Evolutionary conservation across 306 rosid species (phyloP).

Genomic region (Glycine latifolia): DNA sequence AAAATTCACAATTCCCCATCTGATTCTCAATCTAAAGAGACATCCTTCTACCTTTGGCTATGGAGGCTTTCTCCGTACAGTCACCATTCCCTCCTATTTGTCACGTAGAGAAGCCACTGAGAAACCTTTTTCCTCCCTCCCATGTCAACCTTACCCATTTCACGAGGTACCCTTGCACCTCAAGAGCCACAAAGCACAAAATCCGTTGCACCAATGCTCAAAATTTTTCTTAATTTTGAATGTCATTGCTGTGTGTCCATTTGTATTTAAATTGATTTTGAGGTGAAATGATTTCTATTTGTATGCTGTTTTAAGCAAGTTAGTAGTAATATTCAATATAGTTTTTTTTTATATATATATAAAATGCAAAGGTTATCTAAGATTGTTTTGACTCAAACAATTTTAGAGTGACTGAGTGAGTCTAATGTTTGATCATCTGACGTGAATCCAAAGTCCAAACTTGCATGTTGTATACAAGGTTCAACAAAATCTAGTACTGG

Average conservation of each 20-base stretch:
- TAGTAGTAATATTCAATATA: no score
- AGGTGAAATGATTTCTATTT: neutral
- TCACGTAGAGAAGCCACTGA: slow-evolving; percentile 46
- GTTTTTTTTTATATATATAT: no score
- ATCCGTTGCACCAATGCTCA: slow-evolving; percentile 53
- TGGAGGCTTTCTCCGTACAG: slow-evolving; percentile 70
- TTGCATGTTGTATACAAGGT: slow-evolving; percentile 47
- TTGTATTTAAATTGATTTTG: neutral
- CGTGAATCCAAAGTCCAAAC: neutral
- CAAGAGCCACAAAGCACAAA: slow-evolving; percentile 40
- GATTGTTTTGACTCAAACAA: no score
- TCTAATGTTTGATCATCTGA: neutral
- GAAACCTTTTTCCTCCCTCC: slow-evolving; percentile 43
- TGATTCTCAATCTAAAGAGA: neutral
- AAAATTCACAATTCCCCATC: slow-evolving; percentile 7
- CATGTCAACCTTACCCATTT: slow-evolving; percentile 56
- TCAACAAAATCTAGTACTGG: slow-evolving; percentile 51
- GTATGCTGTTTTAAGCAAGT: neutral
- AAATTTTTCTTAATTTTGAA: slow-evolving; percentile 46
- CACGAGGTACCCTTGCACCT: slow-evolving; percentile 44
- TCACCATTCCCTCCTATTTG: slow-evolving; percentile 62
- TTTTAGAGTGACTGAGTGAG: neutral
- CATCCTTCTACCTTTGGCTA: slow-evolving; percentile 56
- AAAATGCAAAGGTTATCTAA: no score
- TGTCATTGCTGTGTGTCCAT: slow-evolving; percentile 14